These are phyloP conservation scores for Geranium rotundifolium DNA, from an alignment of 345 rosid species.

Conservation along the genomic window DNA sequence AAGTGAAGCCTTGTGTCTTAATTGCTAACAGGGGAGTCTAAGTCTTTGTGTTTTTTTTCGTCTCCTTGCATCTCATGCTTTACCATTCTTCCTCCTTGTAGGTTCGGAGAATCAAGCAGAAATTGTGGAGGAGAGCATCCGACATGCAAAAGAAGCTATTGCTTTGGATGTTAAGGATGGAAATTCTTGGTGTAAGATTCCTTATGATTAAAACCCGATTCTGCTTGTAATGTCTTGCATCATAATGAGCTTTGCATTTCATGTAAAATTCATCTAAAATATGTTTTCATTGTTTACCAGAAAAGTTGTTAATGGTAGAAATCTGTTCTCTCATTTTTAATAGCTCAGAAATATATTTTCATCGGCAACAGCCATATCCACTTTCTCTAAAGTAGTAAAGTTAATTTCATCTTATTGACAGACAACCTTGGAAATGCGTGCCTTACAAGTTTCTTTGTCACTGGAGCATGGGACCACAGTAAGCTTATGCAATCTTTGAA, in stretches of 20 bases:
- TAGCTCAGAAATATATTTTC: background rate
- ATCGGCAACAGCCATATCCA: background rate
- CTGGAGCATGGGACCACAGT: slow-evolving; percentile 64
- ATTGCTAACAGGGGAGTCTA: background rate
- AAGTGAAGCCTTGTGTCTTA: too few species aligned
- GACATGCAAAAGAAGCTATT: slow-evolving; percentile 64
- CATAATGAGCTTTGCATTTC: background rate
- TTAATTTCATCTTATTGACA: slow-evolving; percentile 21
- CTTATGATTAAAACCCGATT: background rate
- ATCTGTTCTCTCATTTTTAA: too few species aligned
- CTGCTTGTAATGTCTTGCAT: background rate
- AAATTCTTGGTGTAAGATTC: slow-evolving; percentile 60
- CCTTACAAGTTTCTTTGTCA: slow-evolving; percentile 54
- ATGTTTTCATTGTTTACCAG: background rate
- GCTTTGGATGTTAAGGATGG: slow-evolving; percentile 72
- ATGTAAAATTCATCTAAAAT: background rate
- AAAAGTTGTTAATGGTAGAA: too few species aligned
- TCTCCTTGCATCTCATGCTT: slow-evolving; percentile 4
- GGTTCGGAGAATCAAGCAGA: slow-evolving; percentile 46
- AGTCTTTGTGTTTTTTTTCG: background rate
- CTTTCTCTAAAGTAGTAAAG: background rate
- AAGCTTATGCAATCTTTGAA: slow-evolving; percentile 57
- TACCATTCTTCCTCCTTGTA: slow-evolving; percentile 12
- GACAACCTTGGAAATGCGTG: slow-evolving; percentile 76
- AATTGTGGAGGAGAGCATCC: slow-evolving; percentile 53